Percentiles rank a stretch among this genome's conserved stretches.
Evolutionary conservation across 2,329 filamentous ascomycete species (phyloP).

Genomic region (Fusarium sp.): DNA sequence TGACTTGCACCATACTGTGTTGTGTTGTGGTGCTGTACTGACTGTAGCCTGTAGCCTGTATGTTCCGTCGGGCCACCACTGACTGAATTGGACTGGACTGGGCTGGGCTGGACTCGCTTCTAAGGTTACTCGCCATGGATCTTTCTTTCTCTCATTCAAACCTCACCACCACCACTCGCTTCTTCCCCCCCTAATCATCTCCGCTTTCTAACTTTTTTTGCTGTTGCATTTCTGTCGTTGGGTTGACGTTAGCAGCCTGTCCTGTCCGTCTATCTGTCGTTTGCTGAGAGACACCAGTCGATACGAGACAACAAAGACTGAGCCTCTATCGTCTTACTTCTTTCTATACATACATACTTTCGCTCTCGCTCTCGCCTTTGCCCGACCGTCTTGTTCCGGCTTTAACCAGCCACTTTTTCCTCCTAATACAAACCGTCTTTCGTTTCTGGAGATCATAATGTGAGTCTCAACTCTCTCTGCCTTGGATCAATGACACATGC

Average conservation of each 20-base stretch:
- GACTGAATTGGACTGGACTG: conserved; percentile 11
- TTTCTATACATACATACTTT: conserved; percentile 37
- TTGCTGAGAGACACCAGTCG: conserved; percentile 12
- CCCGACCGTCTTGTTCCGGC: conserved; percentile 43
- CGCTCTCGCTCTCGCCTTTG: conserved; percentile 40
- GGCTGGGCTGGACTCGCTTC: conserved; percentile 31
- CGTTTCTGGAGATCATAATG: conserved; percentile 53
- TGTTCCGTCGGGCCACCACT: conserved; percentile 39
- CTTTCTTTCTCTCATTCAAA: conserved; percentile 44
- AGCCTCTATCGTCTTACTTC: conserved; percentile 20
- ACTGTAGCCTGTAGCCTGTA: conserved; percentile 1
- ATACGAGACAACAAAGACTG: conserved; percentile 1
- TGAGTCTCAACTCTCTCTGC: conserved; percentile 53
- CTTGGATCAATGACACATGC: conserved; percentile 48
- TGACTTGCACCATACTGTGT: conserved; percentile 26
- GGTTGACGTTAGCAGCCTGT: conserved; percentile 36
- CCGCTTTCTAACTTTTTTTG: conserved; percentile 23
- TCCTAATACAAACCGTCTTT: conserved; percentile 47
- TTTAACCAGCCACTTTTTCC: conserved; percentile 45
- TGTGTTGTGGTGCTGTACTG: conserved; percentile 3
- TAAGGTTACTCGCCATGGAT: conserved; percentile 30
- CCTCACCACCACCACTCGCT: conserved; percentile 45
- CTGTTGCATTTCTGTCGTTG: conserved; percentile 43
- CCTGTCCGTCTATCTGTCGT: conserved; percentile 23
- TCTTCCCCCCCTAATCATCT: conserved; percentile 41